Conservation (phyloP, 2,329 filamentous ascomycete genomes). For the Diaporthe sp. region DNA sequence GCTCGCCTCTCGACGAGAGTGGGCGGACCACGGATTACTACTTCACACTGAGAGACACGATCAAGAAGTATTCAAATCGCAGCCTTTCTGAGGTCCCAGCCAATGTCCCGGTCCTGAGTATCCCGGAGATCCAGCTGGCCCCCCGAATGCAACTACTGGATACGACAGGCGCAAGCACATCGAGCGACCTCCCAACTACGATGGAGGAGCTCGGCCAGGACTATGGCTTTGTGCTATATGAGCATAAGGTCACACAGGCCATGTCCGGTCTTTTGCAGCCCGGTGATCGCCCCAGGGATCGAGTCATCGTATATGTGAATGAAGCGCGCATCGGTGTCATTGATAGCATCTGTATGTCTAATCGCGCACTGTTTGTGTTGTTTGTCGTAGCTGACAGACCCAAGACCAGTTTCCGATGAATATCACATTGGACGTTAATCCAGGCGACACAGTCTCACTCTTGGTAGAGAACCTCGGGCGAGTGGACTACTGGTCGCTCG, state of each 20-base stretch:
- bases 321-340: constrained; percentile 53
- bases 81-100: constrained; percentile 50
- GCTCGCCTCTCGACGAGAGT: constrained; percentile 60
- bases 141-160: constrained; percentile 53
- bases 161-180: constrained; percentile 40
- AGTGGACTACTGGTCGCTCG: constrained; percentile 51
- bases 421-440: constrained; percentile 49
- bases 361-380: no score
- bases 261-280: constrained; percentile 48
- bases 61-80: constrained; percentile 48
- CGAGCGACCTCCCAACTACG: constrained; percentile 45
- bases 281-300: constrained; percentile 56
- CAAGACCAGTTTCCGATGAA: constrained; percentile 43
- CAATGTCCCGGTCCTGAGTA: constrained; percentile 45
- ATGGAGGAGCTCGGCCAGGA: constrained; percentile 59
- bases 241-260: constrained; percentile 44
- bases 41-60: constrained; percentile 50
- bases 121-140: constrained; percentile 50
- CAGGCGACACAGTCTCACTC: constrained; percentile 53
- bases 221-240: constrained; percentile 57
- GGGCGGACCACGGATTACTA: constrained; percentile 58
- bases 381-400: background rate
- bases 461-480: constrained; percentile 63
- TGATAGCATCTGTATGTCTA: constrained; percentile 53
- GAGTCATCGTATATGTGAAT: constrained; percentile 60